These are phyloP conservation scores for Euclidium syriacum DNA, from an alignment of 345 rosid genomes.

Conservation along the genomic window DNA sequence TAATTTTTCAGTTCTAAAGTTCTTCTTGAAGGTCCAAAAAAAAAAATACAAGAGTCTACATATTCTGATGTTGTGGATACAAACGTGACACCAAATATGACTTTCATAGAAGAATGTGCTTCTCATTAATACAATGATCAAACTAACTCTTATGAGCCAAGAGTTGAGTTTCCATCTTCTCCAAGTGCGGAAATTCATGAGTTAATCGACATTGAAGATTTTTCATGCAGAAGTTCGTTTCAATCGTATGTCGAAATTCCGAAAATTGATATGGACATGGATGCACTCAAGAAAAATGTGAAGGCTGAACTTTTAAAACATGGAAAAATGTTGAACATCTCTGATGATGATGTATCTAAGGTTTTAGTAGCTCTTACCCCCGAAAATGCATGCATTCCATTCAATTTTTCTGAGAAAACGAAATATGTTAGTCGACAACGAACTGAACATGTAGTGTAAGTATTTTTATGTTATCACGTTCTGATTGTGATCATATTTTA, in stretches of 20 bases:
- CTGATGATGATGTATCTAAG: slow-evolving; percentile 32
- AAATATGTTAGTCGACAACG: slow-evolving; percentile 39
- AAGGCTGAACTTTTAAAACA: slow-evolving; percentile 16
- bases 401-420: slow-evolving; percentile 19
- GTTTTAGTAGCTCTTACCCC: slow-evolving; percentile 42
- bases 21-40: slow-evolving; percentile 18
- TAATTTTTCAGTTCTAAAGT: slow-evolving; percentile 11
- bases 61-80: neutral
- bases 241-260: slow-evolving; percentile 31
- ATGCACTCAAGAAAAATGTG: slow-evolving; percentile 32
- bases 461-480: neutral
- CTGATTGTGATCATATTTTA: neutral
- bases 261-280: slow-evolving; percentile 34
- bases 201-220: slow-evolving; percentile 41
- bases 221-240: slow-evolving; percentile 33
- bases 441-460: slow-evolving; percentile 72
- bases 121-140: neutral
- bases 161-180: slow-evolving; percentile 58
- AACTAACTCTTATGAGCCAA: slow-evolving; percentile 27
- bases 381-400: slow-evolving; percentile 44
- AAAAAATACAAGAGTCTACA: slow-evolving; percentile 7
- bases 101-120: slow-evolving; percentile 5
- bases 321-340: neutral
- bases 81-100: neutral
- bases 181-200: slow-evolving; percentile 16